These are phyloP conservation scores for Zangia roseola DNA, from an alignment of 768 basidiomycete species.

Conservation along the genomic window DNA sequence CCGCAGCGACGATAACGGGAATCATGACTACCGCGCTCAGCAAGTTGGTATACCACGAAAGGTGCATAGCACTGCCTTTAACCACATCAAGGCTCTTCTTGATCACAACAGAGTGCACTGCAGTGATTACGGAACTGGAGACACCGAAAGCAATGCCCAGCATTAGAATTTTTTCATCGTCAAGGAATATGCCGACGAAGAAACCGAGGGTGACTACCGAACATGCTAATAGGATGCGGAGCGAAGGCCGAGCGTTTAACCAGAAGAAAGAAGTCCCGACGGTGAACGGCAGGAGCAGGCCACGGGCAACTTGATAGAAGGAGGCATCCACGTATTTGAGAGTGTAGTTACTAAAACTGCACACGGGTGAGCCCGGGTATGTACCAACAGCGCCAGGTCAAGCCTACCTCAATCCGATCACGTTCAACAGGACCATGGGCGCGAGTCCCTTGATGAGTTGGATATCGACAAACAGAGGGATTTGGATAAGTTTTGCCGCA, in stretches of 20 bases:
- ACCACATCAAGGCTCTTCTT: constrained; percentile 82
- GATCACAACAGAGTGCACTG: constrained; percentile 91
- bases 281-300: constrained; percentile 91
- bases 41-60: constrained; percentile 92
- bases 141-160: constrained; percentile 81
- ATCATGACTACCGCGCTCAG: constrained; percentile 69
- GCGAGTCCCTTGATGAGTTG: constrained; percentile 68
- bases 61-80: constrained; percentile 76
- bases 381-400: not conserved
- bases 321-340: constrained; percentile 94
- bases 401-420: constrained; percentile 75
- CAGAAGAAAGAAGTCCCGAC: constrained; percentile 82
- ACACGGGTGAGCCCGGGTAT: not conserved
- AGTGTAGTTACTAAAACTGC: constrained; percentile 85
- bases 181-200: constrained; percentile 84
- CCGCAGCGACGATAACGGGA: constrained; percentile 72
- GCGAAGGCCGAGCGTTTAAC: constrained; percentile 73
- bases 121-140: constrained; percentile 80
- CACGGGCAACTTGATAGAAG: constrained; percentile 94
- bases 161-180: constrained; percentile 54
- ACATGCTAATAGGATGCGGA: constrained; percentile 73
- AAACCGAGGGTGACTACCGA: constrained; percentile 87
- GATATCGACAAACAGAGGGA: constrained; percentile 64
- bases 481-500: constrained; percentile 59
- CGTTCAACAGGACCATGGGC: constrained; percentile 74